Conservation (phyloP, 306 rosid species). For the Trifolium dubium region DNA sequence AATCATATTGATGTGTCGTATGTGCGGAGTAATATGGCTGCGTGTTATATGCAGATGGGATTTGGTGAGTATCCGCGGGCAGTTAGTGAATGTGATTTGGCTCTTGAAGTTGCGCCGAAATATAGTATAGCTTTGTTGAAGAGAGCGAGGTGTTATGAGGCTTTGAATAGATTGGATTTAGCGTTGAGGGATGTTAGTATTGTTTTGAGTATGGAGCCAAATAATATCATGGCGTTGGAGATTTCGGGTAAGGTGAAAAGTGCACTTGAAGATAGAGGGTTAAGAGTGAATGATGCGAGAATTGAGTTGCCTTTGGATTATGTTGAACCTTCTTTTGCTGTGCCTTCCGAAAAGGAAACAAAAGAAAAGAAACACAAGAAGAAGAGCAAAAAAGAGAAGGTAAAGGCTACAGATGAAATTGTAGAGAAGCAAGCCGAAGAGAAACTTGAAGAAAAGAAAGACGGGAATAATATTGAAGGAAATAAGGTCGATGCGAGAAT, state of each 20-base stretch:
- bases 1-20: conserved; percentile 80
- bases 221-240: conserved; percentile 84
- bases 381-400: conserved; percentile 59
- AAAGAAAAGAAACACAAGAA: conserved; percentile 70
- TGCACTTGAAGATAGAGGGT: conserved; percentile 69
- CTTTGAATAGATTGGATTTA: conserved; percentile 81
- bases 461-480: conserved; percentile 26
- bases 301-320: conserved; percentile 80
- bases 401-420: conserved; percentile 36
- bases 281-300: conserved; percentile 56
- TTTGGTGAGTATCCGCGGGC: conserved; percentile 83
- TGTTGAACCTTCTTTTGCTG: conserved; percentile 58
- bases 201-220: conserved; percentile 75
- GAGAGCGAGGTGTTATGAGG: conserved; percentile 94
- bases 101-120: conserved; percentile 83
- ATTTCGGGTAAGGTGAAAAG: conserved; percentile 65
- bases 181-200: conserved; percentile 72
- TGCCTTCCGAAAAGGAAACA: conserved; percentile 40
- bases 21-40: conserved; percentile 87
- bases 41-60: conserved; percentile 98
- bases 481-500: background rate
- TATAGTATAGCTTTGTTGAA: conserved; percentile 87
- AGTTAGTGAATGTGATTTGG: conserved; percentile 80
- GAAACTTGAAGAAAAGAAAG: conserved; percentile 39
- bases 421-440: conserved; percentile 42